Percentiles rank a stretch among this genome's conserved stretches.
These are phyloP conservation scores for Dendrocalamus latiflorus DNA, from an alignment of 202 grass and related monocot genomes.

Conservation along the genomic window DNA sequence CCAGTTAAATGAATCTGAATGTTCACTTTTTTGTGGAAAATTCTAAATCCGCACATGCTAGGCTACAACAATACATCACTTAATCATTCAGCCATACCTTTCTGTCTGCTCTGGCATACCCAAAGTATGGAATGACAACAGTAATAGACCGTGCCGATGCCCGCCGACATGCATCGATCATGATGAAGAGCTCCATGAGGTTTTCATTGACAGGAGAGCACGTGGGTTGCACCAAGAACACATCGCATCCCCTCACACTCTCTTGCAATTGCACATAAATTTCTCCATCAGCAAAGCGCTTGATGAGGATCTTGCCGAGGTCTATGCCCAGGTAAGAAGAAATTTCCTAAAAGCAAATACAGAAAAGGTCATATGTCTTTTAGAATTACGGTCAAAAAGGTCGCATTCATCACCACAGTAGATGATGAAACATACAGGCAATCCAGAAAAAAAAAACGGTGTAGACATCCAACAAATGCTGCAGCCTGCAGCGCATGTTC, in stretches of 20 bases:
- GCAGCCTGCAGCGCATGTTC: neutral
- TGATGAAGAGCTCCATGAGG: conserved; percentile 89
- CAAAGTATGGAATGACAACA: too few species aligned
- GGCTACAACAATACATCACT: neutral
- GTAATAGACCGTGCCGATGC: too few species aligned
- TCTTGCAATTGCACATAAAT: conserved; percentile 85
- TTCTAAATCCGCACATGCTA: too few species aligned
- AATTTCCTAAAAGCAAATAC: conserved; percentile 53
- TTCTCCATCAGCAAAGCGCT: conserved; percentile 80
- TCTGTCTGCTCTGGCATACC: too few species aligned
- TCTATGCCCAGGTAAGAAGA: conserved; percentile 67
- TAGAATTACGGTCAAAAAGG: neutral
- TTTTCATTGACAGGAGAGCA: conserved; percentile 89
- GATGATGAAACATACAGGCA: neutral
- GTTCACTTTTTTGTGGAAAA: too few species aligned
- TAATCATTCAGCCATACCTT: neutral
- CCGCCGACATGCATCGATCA: too few species aligned
- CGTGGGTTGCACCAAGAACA: conserved; percentile 86
- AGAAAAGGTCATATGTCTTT: neutral
- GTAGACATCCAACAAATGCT: neutral
- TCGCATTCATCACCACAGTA: neutral
- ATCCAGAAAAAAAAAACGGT: neutral
- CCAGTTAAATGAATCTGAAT: neutral
- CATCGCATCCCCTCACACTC: conserved; percentile 83
- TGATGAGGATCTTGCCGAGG: conserved; percentile 76